Evolutionary conservation across 179 eudicot genomes (phyloP), one percentile per base, ranked within the genome.

Genomic region (Actinidia polygama): DNA sequence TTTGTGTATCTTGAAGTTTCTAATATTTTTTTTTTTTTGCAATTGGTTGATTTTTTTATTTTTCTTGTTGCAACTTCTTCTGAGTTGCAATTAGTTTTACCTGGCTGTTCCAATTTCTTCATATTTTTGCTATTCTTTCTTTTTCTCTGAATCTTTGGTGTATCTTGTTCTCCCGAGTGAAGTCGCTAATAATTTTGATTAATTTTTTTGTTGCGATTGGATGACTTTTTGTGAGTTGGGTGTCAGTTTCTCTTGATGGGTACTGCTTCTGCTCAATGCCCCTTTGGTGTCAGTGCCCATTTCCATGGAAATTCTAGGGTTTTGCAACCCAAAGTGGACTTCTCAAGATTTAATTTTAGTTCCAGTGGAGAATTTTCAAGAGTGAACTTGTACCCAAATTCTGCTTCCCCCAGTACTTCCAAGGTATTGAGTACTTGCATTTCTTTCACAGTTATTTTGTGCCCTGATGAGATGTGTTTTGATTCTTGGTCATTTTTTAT

Each of bases 281-380:
- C 90, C 77, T 63, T 85, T 86, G 74, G 89, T 73, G 68, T 85
- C 77, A 72, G 79, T 77, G 82, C 84, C 77, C 87, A 89, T 79
- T 85, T 80, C 79, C 77, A 79, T 84, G 84, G 80, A 74, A 87
- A 79, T 64, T 83, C 81, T 26, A 83, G 87, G 81, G 80, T 78
- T 57, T 83, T 84, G 47, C 61, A 78, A 16, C 81, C 84, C 36
- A 85, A 84, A 58, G 40, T 63, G 64, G 90, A 85, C 26, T 49
- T 76, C 73, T 78, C 84, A 54, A 57, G 74, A 86, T 80, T 87
- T 67, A 86, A 36, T 72, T 83, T 79, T 82, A 85, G 84, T 16
- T 66, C 88, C 66, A 80, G n/a, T 73, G 73, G 81, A 50, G 90
- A 88, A 62, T 75, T 86, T 15, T 81, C 85, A 8, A 83, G 88